Percentiles rank a stretch among this genome's conserved stretches.
Evolutionary conservation across 164 flowering plant species (phyloP).

Genomic region (Kingdonia uniflora): DNA sequence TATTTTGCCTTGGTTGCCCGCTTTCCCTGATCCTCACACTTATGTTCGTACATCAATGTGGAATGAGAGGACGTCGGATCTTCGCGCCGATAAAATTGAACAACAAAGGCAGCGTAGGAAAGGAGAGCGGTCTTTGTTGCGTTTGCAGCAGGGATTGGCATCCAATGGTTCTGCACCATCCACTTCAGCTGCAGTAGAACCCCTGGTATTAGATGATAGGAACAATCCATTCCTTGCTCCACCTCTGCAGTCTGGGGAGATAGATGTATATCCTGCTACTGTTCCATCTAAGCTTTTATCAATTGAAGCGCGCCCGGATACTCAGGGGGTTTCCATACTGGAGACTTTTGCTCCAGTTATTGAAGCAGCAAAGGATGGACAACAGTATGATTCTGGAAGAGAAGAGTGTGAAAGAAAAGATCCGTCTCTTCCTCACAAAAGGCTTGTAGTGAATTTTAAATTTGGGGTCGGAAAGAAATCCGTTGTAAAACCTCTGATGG

Average conservation of each 20-base stretch:
- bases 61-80: conserved; percentile 79
- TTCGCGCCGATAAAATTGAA: conserved; percentile 59
- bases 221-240: conserved; percentile 40
- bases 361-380: conserved; percentile 44
- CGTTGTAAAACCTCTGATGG: conserved; percentile 37
- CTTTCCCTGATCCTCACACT: conserved; percentile 89
- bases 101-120: conserved; percentile 79
- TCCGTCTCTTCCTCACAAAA: conserved; percentile 29
- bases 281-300: conserved; percentile 24
- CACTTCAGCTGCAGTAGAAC: conserved; percentile 9
- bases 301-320: conserved; percentile 15
- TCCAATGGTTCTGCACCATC: conserved; percentile 25
- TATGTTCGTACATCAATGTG: conserved; percentile 60
- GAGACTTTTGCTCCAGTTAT: conserved; percentile 80
- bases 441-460: conserved; percentile 49
- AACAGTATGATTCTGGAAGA: conserved; percentile 29
- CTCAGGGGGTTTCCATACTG: conserved; percentile 18
- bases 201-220: conserved; percentile 7
- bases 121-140: conserved; percentile 87
- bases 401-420: conserved; percentile 16
- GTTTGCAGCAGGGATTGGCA: conserved; percentile 70
- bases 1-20: conserved; percentile 87
- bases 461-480: conserved; percentile 45
- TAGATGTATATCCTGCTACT: conserved; percentile 28
- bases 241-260: conserved; percentile 44